A percentile compares a stretch with the other conserved stretches of the same genome.
Evolutionary conservation across 192 early-diverging fungal genomes (phyloP).

Genomic region (Cetraspora pellucida): DNA sequence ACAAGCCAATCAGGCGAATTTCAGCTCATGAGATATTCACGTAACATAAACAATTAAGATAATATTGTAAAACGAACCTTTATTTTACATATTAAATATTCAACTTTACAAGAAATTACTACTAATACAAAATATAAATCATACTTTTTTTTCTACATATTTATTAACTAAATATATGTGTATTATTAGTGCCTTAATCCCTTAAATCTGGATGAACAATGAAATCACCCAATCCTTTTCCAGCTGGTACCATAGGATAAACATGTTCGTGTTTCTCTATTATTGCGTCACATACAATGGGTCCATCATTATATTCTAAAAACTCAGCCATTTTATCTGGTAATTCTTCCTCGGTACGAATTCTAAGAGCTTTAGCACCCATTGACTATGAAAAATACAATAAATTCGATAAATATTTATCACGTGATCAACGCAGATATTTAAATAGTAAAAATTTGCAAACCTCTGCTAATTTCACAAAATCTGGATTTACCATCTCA

Average conservation of each 20-base stretch:
- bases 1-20: no score
- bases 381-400: conserved; percentile 55
- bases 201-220: conserved; percentile 57
- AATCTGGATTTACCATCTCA: conserved; percentile 95
- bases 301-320: conserved; percentile 75
- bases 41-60: no score
- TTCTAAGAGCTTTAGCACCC: conserved; percentile 87
- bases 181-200: not conserved
- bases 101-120: no score
- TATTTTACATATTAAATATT: no score
- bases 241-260: conserved; percentile 96
- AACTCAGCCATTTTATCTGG: conserved; percentile 88
- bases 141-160: not conserved
- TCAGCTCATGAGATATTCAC: no score
- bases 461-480: conserved; percentile 93
- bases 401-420: not conserved
- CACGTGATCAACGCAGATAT: not conserved
- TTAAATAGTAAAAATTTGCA: conserved; percentile 27
- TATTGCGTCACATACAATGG: conserved; percentile 89
- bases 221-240: conserved; percentile 91
- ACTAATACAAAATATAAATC: no score
- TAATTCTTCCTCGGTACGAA: conserved; percentile 81
- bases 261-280: conserved; percentile 94
- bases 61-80: no score
- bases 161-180: conserved; percentile 8